These are phyloP conservation scores for Decorospora gaudefroyi DNA, from an alignment of 2,329 filamentous ascomycete genomes.

Conservation along the genomic window DNA sequence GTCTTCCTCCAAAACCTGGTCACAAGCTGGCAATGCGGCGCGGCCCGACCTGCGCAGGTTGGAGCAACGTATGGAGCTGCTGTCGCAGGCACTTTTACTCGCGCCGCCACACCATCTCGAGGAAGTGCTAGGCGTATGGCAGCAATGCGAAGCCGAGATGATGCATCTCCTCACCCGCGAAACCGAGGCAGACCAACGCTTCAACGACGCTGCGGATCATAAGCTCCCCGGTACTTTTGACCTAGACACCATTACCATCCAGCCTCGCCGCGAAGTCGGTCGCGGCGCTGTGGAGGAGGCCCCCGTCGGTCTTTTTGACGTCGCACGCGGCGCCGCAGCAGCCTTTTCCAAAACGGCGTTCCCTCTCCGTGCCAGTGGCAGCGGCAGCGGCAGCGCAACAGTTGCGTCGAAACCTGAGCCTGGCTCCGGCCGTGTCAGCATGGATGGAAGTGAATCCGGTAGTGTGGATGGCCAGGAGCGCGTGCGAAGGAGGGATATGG, in stretches of 20 bases:
- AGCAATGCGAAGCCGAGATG: conserved; percentile 77
- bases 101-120: conserved; percentile 71
- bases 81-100: conserved; percentile 74
- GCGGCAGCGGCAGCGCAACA: conserved; percentile 20
- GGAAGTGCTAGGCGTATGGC: conserved; percentile 75
- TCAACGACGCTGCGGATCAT: conserved; percentile 68
- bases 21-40: conserved; percentile 53
- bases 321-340: conserved; percentile 55
- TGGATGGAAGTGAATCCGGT: conserved; percentile 46
- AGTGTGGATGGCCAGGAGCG: conserved; percentile 44
- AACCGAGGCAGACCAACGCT: conserved; percentile 68
- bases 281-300: conserved; percentile 53
- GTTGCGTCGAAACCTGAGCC: conserved; percentile 12
- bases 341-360: conserved; percentile 55
- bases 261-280: conserved; percentile 50
- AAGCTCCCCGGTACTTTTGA: conserved; percentile 56
- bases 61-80: conserved; percentile 79
- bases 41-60: conserved; percentile 65
- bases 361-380: conserved; percentile 51
- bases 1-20: conserved; percentile 46
- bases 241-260: conserved; percentile 40
- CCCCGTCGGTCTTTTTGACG: conserved; percentile 59
- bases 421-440: conserved; percentile 29
- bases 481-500: conserved; percentile 72
- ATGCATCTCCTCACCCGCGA: conserved; percentile 69